These are phyloP conservation scores for Xylaria sp. DNA, from an alignment of 495 filamentous ascomycete genomes.

Conservation along the genomic window DNA sequence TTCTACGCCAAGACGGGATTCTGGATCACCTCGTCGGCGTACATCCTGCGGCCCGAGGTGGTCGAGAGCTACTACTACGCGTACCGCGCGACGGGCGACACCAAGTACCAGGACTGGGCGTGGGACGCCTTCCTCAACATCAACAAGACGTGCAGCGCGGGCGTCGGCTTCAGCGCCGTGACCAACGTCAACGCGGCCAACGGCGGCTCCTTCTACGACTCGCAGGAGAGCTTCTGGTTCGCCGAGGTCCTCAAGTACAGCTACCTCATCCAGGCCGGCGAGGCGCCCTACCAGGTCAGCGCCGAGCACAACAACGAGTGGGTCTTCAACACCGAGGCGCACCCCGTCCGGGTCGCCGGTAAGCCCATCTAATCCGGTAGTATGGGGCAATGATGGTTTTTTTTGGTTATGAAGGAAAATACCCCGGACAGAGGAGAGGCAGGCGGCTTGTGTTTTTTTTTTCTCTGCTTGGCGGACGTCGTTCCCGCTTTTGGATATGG, in stretches of 20 bases:
- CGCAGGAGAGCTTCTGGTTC: constrained; percentile 90
- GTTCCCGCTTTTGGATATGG: not conserved
- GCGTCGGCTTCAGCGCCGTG: constrained; percentile 71
- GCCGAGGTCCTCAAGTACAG: constrained; percentile 90
- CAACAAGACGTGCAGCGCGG: constrained; percentile 67
- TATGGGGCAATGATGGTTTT: not conserved
- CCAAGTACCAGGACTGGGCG: constrained; percentile 79
- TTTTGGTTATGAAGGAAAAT: constrained; percentile 6
- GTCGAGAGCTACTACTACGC: constrained; percentile 91
- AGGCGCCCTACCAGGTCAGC: constrained; percentile 71
- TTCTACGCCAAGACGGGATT: constrained; percentile 75
- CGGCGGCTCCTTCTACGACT: constrained; percentile 70
- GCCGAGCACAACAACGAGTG: constrained; percentile 64
- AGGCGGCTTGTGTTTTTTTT: not conserved
- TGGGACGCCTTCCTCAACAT: constrained; percentile 83
- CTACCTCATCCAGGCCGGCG: constrained; percentile 72
- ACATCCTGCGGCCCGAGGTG: constrained; percentile 83
- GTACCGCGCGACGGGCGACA: constrained; percentile 75
- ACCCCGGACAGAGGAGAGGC: not conserved
- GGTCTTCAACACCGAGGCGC: constrained; percentile 87
- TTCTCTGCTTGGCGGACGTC: not conserved
- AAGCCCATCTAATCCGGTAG: constrained; percentile 39
- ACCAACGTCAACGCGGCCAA: constrained; percentile 66
- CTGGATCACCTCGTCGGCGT: constrained; percentile 68
- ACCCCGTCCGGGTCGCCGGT: constrained; percentile 69